Base-by-base conservation (phyloP, 495 filamentous ascomycete genomes). In the Trichocladium antarcticum region DNA sequence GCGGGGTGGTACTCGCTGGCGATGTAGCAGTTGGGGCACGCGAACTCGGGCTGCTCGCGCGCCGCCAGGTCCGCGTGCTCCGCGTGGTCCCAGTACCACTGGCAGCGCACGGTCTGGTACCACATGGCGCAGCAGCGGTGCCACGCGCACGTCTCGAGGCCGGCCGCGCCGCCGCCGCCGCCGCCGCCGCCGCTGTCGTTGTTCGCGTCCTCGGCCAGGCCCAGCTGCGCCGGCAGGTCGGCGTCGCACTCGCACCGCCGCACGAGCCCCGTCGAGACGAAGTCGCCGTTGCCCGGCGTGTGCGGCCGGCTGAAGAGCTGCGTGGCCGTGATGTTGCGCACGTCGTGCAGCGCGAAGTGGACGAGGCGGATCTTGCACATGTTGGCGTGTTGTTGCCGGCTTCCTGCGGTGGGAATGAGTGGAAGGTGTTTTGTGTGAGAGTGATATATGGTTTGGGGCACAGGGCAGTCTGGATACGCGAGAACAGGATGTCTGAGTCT, bases 321-420 rank as follows among this genome's bases (percentile, higher is more conserved):
- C 1, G 32, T 42, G 8, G 39, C 6, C 3, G 44, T 29, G 12
- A 1, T 31, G 1, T 16, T 2, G 21, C 40, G 40, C 12, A 19
- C 31, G 40, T 44, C 40, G 21, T 44, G 40, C 6, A 0, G 1
- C 0, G 32, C 27, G 39, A 50, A 50, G 40, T 50, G 47, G 6
- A 37, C 6, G n/a, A 38, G 6, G 21, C 39, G 47, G 32, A 44
- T 12, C 38, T 43, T 44, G 40, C 47, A 50, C 40, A 44, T 44
- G 1, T 44, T 50, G 32, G 19, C 24, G 4, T 27, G n/a, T n/a
- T n/a, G n/a, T n/a, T n/a, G n/a, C n/a, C n/a, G n/a, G n/a, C n/a
- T n/a, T n/a, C n/a, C n/a, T 34, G 31, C 31, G 7, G 31, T 7
- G 31, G 31, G 31, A n/a, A n/a, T n/a, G n/a, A n/a, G n/a, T 27